Evolutionary conservation across 345 rosid genomes (phyloP), one percentile per base, ranked within the genome.

Genomic region (Stellera chamaejasme): DNA sequence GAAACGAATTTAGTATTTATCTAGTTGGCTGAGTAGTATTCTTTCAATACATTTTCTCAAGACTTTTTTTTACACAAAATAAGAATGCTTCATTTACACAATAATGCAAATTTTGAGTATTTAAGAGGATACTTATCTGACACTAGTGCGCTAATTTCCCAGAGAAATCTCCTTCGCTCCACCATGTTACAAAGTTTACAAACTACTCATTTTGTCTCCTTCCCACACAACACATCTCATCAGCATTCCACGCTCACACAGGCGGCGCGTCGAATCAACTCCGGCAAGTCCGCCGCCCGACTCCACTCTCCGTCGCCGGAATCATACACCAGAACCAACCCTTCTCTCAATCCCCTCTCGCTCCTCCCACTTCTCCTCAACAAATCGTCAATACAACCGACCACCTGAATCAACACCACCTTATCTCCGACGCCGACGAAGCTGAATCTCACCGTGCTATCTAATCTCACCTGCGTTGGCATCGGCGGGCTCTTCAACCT

Each of bases 311-410:
- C 85, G 15, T 53, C 59, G 47, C 8, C 66, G 43, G 77, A 69
- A 43, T 92, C 81, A 44, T 82, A 88, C 11, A 88, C 52, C 80
- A 86, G 60, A 53, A 92, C 88, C 48, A 88, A 71, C 47, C 87
- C 79, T 55, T 79, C 86, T 55, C 71, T 70, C 10, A 76, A 41
- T 5, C 92, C 95, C 27, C 90, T 62, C 50, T 45, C 71, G 12
- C 73, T 75, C 73, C 98, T 78, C 52, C 87, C 87, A 27, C 95
- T 80, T 25, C 97, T 66, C 73, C 95, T 66, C 39, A 90, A 69
- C 72, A 86, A 69, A 67, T 89, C 95, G 52, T 89, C 95, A 3
- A 84, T 81, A 56, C 88, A 87, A 0, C 97, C 97, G 10, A 71
- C 78, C 11, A 88, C 92, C 59, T 88, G 92, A 32, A 86, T 75